phyloP scores from a whole-genome alignment of 768 basidiomycete genomes.

The Russula olivacea region DNA sequence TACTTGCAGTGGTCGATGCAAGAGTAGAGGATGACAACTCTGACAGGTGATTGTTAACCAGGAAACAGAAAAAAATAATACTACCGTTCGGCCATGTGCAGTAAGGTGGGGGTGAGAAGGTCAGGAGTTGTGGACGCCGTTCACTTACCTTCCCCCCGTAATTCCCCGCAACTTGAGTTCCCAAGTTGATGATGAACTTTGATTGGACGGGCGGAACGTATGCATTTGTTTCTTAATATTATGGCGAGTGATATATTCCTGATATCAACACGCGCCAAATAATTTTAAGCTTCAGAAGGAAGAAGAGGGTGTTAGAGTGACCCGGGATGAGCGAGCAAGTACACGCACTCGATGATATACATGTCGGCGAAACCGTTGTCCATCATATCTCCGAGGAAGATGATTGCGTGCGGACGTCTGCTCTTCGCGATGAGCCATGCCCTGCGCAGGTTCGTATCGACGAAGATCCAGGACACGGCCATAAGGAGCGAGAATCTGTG shows the following conservation, averaged over 20 bases:
- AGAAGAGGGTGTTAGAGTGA: too few species aligned
- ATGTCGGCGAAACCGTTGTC: conserved; percentile 70
- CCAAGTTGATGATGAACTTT: neutral
- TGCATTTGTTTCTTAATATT: neutral
- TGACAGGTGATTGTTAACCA: neutral
- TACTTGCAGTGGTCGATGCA: neutral
- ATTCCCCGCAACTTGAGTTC: neutral
- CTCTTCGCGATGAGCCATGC: conserved; percentile 66
- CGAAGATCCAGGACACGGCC: conserved; percentile 54
- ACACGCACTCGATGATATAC: conserved; percentile 63
- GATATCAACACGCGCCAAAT: conserved; percentile 49
- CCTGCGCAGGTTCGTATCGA: conserved; percentile 81
- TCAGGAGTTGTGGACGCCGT: too few species aligned
- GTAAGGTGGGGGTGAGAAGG: neutral
- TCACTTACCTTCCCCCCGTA: neutral
- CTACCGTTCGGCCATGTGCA: neutral
- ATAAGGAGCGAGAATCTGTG: conserved; percentile 70
- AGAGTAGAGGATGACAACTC: neutral
- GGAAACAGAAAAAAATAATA: neutral
- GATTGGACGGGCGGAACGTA: neutral
- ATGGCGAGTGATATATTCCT: conserved; percentile 47
- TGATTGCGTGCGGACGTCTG: conserved; percentile 60
- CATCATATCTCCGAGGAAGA: conserved; percentile 92
- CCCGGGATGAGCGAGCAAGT: neutral
- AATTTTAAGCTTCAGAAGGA: too few species aligned